Conservation (phyloP, 441 rosid genomes). For the Dalechampia spathulata region DNA sequence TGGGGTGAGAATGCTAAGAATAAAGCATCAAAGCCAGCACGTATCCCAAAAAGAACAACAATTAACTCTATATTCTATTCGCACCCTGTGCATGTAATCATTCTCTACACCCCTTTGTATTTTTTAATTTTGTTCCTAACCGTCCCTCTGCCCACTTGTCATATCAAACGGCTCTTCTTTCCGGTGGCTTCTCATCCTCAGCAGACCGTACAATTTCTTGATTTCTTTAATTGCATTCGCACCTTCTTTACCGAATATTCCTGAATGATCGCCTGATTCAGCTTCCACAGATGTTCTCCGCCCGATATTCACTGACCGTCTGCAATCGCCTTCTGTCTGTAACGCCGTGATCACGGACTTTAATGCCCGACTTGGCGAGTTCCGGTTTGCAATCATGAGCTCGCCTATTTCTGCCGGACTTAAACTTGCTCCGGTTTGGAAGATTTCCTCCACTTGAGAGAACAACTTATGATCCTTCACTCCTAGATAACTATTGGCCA, state of each 20-base stretch:
- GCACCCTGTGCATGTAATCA: neutral
- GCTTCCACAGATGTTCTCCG: slow-evolving; percentile 32
- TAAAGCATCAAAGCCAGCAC: no score
- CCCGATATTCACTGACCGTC: slow-evolving; percentile 29
- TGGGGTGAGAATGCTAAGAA: no score
- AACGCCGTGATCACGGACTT: slow-evolving; percentile 52
- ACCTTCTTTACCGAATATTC: slow-evolving; percentile 37
- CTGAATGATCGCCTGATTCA: slow-evolving; percentile 34
- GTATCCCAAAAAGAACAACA: no score
- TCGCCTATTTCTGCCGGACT: slow-evolving; percentile 75
- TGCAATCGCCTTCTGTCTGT: slow-evolving; percentile 53
- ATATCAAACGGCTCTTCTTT: slow-evolving; percentile 37
- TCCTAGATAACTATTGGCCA: slow-evolving; percentile 52
- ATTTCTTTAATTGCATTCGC: slow-evolving; percentile 51
- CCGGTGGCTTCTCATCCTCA: slow-evolving; percentile 41
- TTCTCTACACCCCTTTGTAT: neutral
- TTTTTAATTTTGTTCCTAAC: neutral
- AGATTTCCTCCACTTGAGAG: slow-evolving; percentile 63
- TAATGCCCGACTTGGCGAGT: slow-evolving; percentile 62
- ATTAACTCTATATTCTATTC: no score
- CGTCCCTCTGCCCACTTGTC: slow-evolving; percentile 16
- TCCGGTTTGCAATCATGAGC: slow-evolving; percentile 64
- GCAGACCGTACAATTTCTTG: slow-evolving; percentile 56
- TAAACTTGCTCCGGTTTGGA: slow-evolving; percentile 51
- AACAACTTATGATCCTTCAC: slow-evolving; percentile 61